Evolutionary conservation across 352 stramenopile genomes (phyloP).

Genomic region (Hyaloperonospora arabidopsidis): DNA sequence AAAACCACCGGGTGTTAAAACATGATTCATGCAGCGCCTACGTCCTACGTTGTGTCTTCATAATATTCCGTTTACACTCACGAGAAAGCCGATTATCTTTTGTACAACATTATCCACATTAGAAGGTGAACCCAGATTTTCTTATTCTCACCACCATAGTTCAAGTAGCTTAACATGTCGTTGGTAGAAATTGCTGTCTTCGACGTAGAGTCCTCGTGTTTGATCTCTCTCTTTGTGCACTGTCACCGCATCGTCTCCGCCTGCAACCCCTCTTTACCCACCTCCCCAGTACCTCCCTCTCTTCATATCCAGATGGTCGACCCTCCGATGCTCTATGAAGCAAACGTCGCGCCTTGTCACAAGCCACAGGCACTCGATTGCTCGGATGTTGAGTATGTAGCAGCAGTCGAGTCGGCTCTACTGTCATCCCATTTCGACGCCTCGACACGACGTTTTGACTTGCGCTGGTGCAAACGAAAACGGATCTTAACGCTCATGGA

Average conservation of each 20-base stretch:
- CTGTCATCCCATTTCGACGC: not conserved
- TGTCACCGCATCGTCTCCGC: conserved; percentile 3
- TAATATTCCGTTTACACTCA: too few relatives aligned
- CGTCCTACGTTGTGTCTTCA: too few relatives aligned
- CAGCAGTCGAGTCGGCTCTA: conserved; percentile 21
- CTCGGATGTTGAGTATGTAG: conserved; percentile 29
- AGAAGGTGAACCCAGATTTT: too few relatives aligned
- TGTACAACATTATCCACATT: too few relatives aligned
- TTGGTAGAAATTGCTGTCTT: conserved; percentile 6
- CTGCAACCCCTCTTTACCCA: not conserved
- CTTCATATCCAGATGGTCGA: conserved; percentile 31
- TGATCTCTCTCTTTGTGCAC: conserved; percentile 8
- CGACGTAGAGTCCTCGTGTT: conserved; percentile 3
- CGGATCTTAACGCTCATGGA: conserved; percentile 47
- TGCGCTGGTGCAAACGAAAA: conserved; percentile 34
- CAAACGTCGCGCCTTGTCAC: conserved; percentile 25
- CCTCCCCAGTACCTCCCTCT: not conserved
- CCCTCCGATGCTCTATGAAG: conserved; percentile 25
- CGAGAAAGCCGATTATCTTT: too few relatives aligned
- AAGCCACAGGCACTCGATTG: conserved; percentile 43
- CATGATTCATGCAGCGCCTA: too few relatives aligned
- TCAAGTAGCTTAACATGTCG: conserved; percentile 7
- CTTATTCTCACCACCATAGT: too few relatives aligned
- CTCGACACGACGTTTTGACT: conserved; percentile 23
- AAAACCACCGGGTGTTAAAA: too few relatives aligned